A percentile compares a stretch with the other conserved stretches of the same genome.
phyloP scores from a whole-genome alignment of 1,139 yeast genomes.

The Geotrichum cucujoidarum region DNA sequence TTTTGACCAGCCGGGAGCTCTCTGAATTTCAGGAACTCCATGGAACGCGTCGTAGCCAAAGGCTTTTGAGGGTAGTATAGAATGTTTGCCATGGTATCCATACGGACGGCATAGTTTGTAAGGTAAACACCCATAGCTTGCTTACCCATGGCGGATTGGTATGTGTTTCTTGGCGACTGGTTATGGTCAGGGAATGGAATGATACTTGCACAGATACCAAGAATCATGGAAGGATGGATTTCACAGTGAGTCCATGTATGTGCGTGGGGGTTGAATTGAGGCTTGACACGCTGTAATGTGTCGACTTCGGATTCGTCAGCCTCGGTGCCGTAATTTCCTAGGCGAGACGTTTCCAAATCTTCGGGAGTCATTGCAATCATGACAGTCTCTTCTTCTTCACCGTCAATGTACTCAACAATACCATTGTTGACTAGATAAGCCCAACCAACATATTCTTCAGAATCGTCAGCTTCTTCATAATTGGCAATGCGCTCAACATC shows the following conservation, averaged over 20 bases:
- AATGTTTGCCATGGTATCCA: constrained; percentile 99
- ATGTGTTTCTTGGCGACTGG: constrained; percentile 98
- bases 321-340: constrained; percentile 48
- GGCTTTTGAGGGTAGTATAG: constrained; percentile 98
- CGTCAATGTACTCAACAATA: constrained; percentile 89
- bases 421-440: constrained; percentile 77
- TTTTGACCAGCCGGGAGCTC: constrained; percentile 99
- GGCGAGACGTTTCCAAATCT: constrained; percentile 70
- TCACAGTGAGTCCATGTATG: constrained; percentile 98
- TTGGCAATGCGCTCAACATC: constrained; percentile 66
- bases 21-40: constrained; percentile 95
- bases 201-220: constrained; percentile 97
- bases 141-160: constrained; percentile 99
- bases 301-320: constrained; percentile 50
- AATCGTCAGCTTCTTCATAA: constrained; percentile 55
- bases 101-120: constrained; percentile 91
- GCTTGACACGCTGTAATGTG: constrained; percentile 85
- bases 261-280: constrained; percentile 54
- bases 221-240: constrained; percentile 96
- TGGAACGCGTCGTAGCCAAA: constrained; percentile 96
- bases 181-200: constrained; percentile 99
- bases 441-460: constrained; percentile 71
- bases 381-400: constrained; percentile 96
- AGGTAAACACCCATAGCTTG: constrained; percentile 99
- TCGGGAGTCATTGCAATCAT: constrained; percentile 99